These are phyloP conservation scores for Pseudogymnoascus sp. DNA, from an alignment of 2,329 filamentous ascomycete species.

Conservation along the genomic window DNA sequence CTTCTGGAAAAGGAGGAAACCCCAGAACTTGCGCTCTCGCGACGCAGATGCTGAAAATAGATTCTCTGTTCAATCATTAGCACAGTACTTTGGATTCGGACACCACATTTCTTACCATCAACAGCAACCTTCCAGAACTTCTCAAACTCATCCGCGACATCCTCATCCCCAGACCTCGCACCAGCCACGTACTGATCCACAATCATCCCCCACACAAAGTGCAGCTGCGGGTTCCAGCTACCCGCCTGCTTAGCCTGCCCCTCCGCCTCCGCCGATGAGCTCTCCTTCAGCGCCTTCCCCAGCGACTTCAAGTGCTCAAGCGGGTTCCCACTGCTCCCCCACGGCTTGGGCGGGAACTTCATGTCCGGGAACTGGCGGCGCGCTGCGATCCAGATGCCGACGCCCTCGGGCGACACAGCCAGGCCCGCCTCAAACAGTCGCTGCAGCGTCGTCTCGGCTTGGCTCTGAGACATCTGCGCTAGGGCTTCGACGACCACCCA, in stretches of 20 bases:
- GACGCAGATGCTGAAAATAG: conserved; percentile 77
- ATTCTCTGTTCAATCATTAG: conserved; percentile 47
- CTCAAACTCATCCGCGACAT: conserved; percentile 42
- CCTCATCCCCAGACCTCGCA: conserved; percentile 23
- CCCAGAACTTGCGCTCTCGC: conserved; percentile 83
- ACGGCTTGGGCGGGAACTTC: conserved; percentile 59
- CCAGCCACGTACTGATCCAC: conserved; percentile 44
- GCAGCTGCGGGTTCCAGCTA: conserved; percentile 70
- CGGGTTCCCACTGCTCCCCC: conserved; percentile 61
- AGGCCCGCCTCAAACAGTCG: conserved; percentile 56
- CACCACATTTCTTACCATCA: conserved; percentile 54
- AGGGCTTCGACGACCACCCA: conserved; percentile 70
- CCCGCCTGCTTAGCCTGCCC: conserved; percentile 44
- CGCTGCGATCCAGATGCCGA: conserved; percentile 77
- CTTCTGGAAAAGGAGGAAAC: conserved; percentile 78
- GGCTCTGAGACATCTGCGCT: conserved; percentile 46
- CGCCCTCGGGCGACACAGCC: conserved; percentile 74
- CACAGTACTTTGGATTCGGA: background rate
- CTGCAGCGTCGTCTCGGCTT: conserved; percentile 53
- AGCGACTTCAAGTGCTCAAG: conserved; percentile 62
- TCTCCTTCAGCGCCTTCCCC: conserved; percentile 72
- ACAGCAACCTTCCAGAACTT: conserved; percentile 82
- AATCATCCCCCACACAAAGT: conserved; percentile 82
- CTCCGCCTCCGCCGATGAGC: conserved; percentile 41
- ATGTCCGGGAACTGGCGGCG: conserved; percentile 54